Evolutionary conservation across 345 rosid species (phyloP), one percentile per base, ranked within the genome.

Genomic region (Populus tremula): DNA sequence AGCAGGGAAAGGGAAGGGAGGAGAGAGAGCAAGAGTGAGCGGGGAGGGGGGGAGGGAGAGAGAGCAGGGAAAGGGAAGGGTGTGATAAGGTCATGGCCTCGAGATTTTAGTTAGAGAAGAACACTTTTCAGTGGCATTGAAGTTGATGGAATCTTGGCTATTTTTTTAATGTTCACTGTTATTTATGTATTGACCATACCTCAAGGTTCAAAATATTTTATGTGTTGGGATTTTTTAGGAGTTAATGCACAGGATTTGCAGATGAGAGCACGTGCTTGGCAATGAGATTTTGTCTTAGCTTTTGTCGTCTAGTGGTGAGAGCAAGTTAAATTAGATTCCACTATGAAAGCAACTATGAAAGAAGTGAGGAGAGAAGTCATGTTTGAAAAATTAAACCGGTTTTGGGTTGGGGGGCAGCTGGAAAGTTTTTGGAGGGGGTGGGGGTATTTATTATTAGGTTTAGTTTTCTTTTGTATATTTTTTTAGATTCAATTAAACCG

Each of bases 361-460:
- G 99, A 96, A 45, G 97, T 96, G 85, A 96, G 97, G 33, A 96
- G 94, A 73, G 98, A 94, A 43, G 99, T 94, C 99, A 96, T 94
- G 92, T 96, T 96, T 78, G 25, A 25, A 25, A 25, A 25, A 25
- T 25, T 25, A 25, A 25, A 25, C 25, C 25, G 25, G 25, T 25
- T 25, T 25, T 25, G 25, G 25, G 25, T 0, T 0, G 25, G 25
- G 25, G 25, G 25, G 25, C 25, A 25, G 25, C 25, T 25, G 25
- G 25, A 25, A 25, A 25, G 25, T 25, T 25, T 25, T 25, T 25
- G 25, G 25, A 25, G 25, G 25, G 25, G 25, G 25, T 25, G 25
- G 25, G 25, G 25, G 25, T 25, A 25, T 25, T 25, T 25, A 25
- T 25, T 25, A 25, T 25, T 25, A 25, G 25, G 25, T 25, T 25